These are phyloP conservation scores for Trichophyton verrucosum DNA, from an alignment of 2,329 filamentous ascomycete genomes.

Conservation along the genomic window DNA sequence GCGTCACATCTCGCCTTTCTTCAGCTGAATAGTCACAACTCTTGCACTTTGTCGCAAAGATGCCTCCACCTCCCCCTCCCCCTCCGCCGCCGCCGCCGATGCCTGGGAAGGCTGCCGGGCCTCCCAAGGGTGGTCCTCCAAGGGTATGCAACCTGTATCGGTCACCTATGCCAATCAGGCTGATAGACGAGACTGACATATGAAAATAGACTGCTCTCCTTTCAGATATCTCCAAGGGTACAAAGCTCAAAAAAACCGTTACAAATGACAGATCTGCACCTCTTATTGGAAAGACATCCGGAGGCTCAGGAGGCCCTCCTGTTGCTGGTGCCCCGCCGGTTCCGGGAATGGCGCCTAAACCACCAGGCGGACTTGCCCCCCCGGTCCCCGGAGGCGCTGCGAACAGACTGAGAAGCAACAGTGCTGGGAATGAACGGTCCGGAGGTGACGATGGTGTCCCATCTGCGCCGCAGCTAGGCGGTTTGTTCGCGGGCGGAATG, in stretches of 20 bases:
- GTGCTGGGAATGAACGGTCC: slow-evolving; percentile 39
- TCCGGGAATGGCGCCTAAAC: slow-evolving; percentile 46
- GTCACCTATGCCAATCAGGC: too few relatives aligned
- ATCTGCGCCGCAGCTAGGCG: slow-evolving; percentile 66
- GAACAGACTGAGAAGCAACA: slow-evolving; percentile 69
- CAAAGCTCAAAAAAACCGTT: slow-evolving; percentile 66
- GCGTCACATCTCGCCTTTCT: slow-evolving; percentile 1
- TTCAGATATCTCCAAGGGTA: slow-evolving; percentile 75
- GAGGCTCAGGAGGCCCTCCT: slow-evolving; percentile 47
- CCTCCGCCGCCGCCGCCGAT: slow-evolving; percentile 55
- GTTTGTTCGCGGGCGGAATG: slow-evolving; percentile 87
- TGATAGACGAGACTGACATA: neutral
- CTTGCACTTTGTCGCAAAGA: slow-evolving; percentile 15
- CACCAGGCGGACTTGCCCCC: slow-evolving; percentile 56
- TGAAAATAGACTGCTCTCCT: slow-evolving; percentile 63
- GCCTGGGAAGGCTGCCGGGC: slow-evolving; percentile 40
- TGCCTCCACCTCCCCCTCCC: slow-evolving; percentile 38
- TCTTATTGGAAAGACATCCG: slow-evolving; percentile 45
- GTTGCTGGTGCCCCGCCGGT: slow-evolving; percentile 69
- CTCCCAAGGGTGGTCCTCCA: slow-evolving; percentile 40
- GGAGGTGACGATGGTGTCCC: slow-evolving; percentile 37
- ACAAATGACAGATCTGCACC: slow-evolving; percentile 91
- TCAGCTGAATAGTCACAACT: neutral
- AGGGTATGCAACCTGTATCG: slow-evolving; percentile 15
- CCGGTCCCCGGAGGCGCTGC: slow-evolving; percentile 45